Evolutionary conservation across 2,329 filamentous ascomycete genomes (phyloP), one percentile per base, ranked within the genome.

Genomic region (Colletotrichum neosansevieriae): DNA sequence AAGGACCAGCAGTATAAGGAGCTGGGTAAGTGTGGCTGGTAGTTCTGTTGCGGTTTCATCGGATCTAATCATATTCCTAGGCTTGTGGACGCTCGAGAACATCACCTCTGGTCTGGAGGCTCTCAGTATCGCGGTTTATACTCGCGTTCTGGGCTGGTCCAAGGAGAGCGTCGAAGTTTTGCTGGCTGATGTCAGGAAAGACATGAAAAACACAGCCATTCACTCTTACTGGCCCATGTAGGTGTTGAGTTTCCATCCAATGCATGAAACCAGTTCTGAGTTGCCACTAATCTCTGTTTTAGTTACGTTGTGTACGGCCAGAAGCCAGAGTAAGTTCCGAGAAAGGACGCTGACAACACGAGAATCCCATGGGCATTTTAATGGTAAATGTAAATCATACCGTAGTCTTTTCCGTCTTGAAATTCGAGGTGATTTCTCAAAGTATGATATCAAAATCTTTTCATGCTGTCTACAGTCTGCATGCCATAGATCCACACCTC

Each of bases 1-100:
- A 81, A 79, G 58, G 81, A 85, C 32, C 76, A 75, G 15, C 80
- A 80, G 34, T 75, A 84, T 57, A 88, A 86, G 73, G 79, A 84
- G 60, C 72, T 84, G 6, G 83, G 83, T 70, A 29, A 53, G 67
- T 63, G 1, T n/a, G 1, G 21, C 4, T 40, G 15, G 9, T 7
- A 4, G 10, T 42, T 17, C 6, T 34, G 3, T n/a, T 9, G 21
- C 12, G 21, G 10, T 38, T 47, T 9, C 29, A 9, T 32, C 24
- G 34, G 6, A 4, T 42, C 29, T 65, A 12, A 65, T 17, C 13
- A 4, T 10, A 5, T 11, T 11, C 2, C 3, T 21, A 70, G 77
- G 77, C 7, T 63, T 67, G 64, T 73, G 69, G 61, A 74, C 71
- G 51, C 53, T 59, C 11, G 47, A 61, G 15, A 72, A 75, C 58